Evolutionary conservation across 345 rosid genomes (phyloP).

Genomic region (Syzygium aromaticum): DNA sequence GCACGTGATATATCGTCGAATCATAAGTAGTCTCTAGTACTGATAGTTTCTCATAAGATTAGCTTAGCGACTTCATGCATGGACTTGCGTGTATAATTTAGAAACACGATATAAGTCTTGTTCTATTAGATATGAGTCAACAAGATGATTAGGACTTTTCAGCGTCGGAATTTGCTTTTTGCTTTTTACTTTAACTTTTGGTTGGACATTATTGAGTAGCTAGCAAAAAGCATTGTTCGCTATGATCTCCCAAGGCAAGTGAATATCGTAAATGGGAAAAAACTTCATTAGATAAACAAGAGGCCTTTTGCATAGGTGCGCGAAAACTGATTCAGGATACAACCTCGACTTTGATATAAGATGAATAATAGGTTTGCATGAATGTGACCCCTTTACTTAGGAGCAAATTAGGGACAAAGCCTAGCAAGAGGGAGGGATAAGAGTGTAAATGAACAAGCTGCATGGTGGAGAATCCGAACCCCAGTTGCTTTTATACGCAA

Average conservation of each 20-base stretch:
- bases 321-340: background rate
- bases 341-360: background rate
- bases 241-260: background rate
- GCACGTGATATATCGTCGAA: background rate
- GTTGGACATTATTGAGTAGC: background rate
- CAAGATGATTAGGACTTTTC: background rate
- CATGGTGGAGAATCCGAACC: conserved; percentile 21
- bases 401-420: background rate
- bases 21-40: background rate
- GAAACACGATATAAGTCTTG: background rate
- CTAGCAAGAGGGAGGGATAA: background rate
- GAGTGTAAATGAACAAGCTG: conserved; percentile 1
- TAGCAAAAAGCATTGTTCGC: background rate
- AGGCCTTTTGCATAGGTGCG: too few relatives aligned
- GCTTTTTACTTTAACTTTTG: background rate
- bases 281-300: background rate
- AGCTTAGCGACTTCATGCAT: background rate
- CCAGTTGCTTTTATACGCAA: conserved; percentile 37
- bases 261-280: background rate
- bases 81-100: background rate
- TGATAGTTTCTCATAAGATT: background rate
- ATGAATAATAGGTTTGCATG: background rate
- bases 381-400: background rate
- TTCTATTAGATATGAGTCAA: background rate
- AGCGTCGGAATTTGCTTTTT: background rate